Evolutionary conservation across 2,329 filamentous ascomycete genomes (phyloP).

Genomic region (Hypomyces perniciosus): DNA sequence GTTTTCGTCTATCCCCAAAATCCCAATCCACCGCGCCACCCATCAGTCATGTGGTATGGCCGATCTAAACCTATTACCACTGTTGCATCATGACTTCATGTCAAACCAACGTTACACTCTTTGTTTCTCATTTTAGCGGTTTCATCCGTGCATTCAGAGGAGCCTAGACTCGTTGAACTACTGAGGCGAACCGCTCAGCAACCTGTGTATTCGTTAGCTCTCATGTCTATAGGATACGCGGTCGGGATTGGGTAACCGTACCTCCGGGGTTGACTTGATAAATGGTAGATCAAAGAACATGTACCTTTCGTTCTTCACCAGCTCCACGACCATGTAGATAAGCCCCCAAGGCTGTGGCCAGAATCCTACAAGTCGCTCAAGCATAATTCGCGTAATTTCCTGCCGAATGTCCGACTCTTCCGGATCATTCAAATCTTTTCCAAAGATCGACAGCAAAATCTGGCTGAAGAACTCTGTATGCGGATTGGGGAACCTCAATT

Average conservation of each 20-base stretch:
- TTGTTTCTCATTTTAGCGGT: background rate
- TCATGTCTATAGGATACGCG: background rate
- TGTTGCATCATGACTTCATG: conserved; percentile 7
- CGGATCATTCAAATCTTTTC: conserved; percentile 62
- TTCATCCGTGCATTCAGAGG: background rate
- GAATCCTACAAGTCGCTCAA: conserved; percentile 82
- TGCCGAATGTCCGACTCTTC: conserved; percentile 80
- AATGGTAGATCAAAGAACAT: conserved; percentile 91
- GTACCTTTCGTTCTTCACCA: conserved; percentile 86
- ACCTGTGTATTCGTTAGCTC: conserved; percentile 21
- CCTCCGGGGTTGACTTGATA: conserved; percentile 84
- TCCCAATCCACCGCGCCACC: conserved; percentile 5
- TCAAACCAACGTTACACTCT: conserved; percentile 1
- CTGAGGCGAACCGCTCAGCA: conserved; percentile 31
- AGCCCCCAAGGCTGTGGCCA: conserved; percentile 96
- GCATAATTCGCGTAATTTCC: conserved; percentile 80
- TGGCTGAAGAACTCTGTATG: conserved; percentile 93
- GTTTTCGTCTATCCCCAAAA: conserved; percentile 15
- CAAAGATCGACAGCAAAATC: conserved; percentile 78
- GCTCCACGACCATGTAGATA: conserved; percentile 78
- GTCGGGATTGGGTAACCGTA: conserved; percentile 30
- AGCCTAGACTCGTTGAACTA: conserved; percentile 28
- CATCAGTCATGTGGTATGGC: conserved; percentile 3
- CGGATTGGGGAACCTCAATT: conserved; percentile 82
- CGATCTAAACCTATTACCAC: background rate